Conservation (phyloP, 2,329 filamentous ascomycete genomes). For the Trichoderma atrobrunneum region DNA sequence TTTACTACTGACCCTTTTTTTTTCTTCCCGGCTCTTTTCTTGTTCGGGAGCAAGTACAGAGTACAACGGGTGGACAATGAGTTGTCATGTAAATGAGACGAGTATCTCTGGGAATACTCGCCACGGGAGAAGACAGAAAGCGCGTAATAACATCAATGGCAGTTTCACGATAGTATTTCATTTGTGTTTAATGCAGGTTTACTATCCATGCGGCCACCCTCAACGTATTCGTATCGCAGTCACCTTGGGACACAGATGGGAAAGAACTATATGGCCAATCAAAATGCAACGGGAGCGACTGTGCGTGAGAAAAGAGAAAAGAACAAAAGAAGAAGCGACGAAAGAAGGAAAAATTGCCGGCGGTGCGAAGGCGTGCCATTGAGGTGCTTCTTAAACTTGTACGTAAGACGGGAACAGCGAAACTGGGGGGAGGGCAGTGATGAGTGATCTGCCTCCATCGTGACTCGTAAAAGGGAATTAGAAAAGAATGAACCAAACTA, state of each 20-base stretch:
- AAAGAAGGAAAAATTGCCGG: neutral
- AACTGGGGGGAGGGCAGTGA: neutral
- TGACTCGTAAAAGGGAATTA: slow-evolving; percentile 17
- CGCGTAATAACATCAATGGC: neutral
- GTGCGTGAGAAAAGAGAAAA: neutral
- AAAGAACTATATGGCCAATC: neutral
- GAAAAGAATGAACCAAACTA: neutral
- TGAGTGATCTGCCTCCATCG: slow-evolving; percentile 17
- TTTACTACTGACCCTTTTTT: neutral
- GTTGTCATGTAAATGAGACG: neutral
- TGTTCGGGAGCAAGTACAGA: neutral
- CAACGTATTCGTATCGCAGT: neutral
- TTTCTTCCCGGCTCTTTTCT: neutral
- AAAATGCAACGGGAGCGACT: neutral
- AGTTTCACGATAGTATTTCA: neutral
- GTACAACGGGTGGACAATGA: neutral
- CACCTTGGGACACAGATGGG: neutral
- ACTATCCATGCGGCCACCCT: neutral
- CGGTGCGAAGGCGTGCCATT: slow-evolving; percentile 19
- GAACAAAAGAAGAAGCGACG: neutral
- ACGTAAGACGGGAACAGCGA: slow-evolving; percentile 18
- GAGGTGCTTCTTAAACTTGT: slow-evolving; percentile 21
- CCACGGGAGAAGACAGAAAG: neutral
- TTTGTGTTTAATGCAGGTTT: neutral
- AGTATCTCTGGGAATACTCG: neutral